Base-by-base conservation (phyloP, 164 flowering plant genomes). In the Stephania japonica region DNA sequence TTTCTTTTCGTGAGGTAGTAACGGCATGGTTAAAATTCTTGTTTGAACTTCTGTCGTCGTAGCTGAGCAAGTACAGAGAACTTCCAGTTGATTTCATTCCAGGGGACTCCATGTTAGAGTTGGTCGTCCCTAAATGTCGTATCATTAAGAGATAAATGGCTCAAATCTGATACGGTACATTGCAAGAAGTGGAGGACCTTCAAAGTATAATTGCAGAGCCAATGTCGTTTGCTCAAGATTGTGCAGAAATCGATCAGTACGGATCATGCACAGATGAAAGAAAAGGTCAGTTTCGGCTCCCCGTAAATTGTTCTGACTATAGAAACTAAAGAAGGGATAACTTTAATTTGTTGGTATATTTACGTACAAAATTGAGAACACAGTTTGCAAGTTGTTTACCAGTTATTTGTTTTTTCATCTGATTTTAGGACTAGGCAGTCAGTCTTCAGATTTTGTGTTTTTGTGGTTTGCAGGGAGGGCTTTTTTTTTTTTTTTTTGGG, bases 21-120 rank as follows among this genome's bases (percentile, higher is more conserved):
- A 47, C 53, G 10, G 13, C 53, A 47, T 12, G 53, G n/a, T n/a
- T n/a, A n/a, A n/a, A 67, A 41, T 67, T 67, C 42, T n/a, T 38
- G 8, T 8, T 8, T 38, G 47, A 4, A 9, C 42, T 42, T 25
- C 27, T 43, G 23, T 41, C 24, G 4, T 43, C 68, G 66, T 72
- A 74, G 76, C 38, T 74, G 72, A 74, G 16, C 32, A 16, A 14
- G 18, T 74, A 56, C 67, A 68, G 67, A 42, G 32, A 24, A 42
- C 16, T 56, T 16, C 24, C 76, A 68, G 72, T 59, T 74, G 67
- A 68, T 68, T 67, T 16, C 32, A 23, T 74, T 74, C 61, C 72
- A 74, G n/a, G 76, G 76, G 72, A 74, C 76, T 14, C 76, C 62
- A 74, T 74, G 76, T 71, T 74, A 32, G 67, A 74, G 23, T 68